phyloP scores from a whole-genome alignment of 2,329 filamentous ascomycete genomes.

The Aspergillus fumigatiaffinis region DNA sequence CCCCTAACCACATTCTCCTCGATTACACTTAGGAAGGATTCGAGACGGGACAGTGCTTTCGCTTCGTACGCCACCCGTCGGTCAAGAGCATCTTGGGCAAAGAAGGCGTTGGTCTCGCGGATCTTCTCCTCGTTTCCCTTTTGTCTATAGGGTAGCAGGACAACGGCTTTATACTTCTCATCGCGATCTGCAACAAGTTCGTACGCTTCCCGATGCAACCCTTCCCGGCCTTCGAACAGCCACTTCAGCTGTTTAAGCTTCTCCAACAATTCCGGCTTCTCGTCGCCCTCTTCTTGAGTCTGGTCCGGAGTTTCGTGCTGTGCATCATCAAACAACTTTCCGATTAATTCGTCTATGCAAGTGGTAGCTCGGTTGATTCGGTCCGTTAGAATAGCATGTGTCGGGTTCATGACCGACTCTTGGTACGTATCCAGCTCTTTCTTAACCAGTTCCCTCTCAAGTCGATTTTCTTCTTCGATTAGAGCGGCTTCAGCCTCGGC shows the following conservation, averaged over 20 bases:
- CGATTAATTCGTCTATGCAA: constrained; percentile 72
- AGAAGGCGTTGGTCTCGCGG: constrained; percentile 74
- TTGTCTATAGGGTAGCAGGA: constrained; percentile 75
- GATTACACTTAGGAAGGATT: constrained; percentile 73
- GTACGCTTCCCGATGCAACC: constrained; percentile 77
- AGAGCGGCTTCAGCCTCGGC: constrained; percentile 76
- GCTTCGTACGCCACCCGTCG: constrained; percentile 67
- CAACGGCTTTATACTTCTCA: constrained; percentile 77
- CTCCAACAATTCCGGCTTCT: constrained; percentile 88
- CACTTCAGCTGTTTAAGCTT: constrained; percentile 93
- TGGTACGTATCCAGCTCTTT: constrained; percentile 82
- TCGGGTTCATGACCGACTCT: constrained; percentile 72
- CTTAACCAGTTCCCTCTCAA: constrained; percentile 70
- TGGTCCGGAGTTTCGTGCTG: constrained; percentile 69
- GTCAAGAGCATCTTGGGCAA: constrained; percentile 70
- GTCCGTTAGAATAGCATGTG: constrained; percentile 74
- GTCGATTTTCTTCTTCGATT: constrained; percentile 63
- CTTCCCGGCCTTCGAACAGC: constrained; percentile 93
- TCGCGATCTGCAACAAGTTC: constrained; percentile 82
- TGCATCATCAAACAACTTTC: constrained; percentile 68
- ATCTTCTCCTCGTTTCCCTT: constrained; percentile 72
- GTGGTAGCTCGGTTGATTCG: constrained; percentile 70
- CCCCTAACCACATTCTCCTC: constrained; percentile 82
- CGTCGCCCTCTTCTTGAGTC: constrained; percentile 91
- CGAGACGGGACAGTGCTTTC: constrained; percentile 67